phyloP scores from a whole-genome alignment of 2,329 filamentous ascomycete genomes.

The Fusarium oxysporum region DNA sequence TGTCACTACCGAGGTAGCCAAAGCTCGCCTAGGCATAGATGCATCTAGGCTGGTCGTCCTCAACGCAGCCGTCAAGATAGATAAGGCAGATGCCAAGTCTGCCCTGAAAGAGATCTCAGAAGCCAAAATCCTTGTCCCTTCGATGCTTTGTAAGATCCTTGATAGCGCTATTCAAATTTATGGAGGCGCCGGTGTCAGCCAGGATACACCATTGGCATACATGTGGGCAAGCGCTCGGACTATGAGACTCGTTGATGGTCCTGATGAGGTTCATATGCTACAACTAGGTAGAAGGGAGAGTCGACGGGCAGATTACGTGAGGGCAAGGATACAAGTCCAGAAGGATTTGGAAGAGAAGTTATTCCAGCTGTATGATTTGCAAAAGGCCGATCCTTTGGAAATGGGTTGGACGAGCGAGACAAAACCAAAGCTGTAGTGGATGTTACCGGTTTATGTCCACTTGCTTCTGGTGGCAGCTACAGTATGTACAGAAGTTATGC shows the following conservation, averaged over 20 bases:
- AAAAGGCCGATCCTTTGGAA: too few species aligned
- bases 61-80: slow-evolving; percentile 95
- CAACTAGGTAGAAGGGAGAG: slow-evolving; percentile 85
- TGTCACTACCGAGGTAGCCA: slow-evolving; percentile 93
- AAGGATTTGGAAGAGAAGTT: too few species aligned
- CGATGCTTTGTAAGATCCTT: slow-evolving; percentile 83
- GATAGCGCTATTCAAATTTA: slow-evolving; percentile 95
- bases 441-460: too few species aligned
- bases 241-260: slow-evolving; percentile 88
- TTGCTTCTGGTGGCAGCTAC: too few species aligned
- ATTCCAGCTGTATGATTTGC: too few species aligned
- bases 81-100: slow-evolving; percentile 86
- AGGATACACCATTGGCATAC: slow-evolving; percentile 90
- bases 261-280: slow-evolving; percentile 92
- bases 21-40: slow-evolving; percentile 93
- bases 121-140: slow-evolving; percentile 93
- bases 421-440: too few species aligned
- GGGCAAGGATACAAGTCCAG: too few species aligned
- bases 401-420: too few species aligned
- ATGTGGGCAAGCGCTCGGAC: slow-evolving; percentile 87
- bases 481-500: too few species aligned
- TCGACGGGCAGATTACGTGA: too few species aligned
- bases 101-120: slow-evolving; percentile 94
- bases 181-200: slow-evolving; percentile 89
- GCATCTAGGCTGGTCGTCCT: slow-evolving; percentile 88